Evolutionary conservation across 1,139 yeast genomes (phyloP), one percentile per base, ranked within the genome.

Genomic region (Lodderomyces parapsilosis): DNA sequence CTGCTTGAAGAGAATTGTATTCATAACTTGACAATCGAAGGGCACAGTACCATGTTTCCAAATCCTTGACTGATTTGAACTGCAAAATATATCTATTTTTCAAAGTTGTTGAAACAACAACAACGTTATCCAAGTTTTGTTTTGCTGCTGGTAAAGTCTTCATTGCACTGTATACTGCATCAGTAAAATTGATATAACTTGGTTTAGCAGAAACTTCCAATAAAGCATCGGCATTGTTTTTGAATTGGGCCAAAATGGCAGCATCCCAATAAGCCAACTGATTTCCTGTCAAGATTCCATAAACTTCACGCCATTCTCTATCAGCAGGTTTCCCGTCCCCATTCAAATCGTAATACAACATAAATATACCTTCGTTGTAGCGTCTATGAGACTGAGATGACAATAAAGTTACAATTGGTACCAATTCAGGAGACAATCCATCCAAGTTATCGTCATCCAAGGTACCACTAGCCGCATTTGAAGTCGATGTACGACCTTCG

Each of bases 191-290:
- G 57, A 93, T 78, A 63, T 91, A 93, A 43, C 82, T 80, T n/a
- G 98, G 97, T 57, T 85, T 86, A 10, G 83, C 64, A 38, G 82
- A 72, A 11, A 81, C 75, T 45, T 73, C 78, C 47, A 80, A 60
- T 43, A 80, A 62, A 18, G 74, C 76, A 22, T 73, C 78, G 2
- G 80, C 79, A 53, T 71, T 67, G 47, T 65, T 66, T 49, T 71
- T 70, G 55, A 70, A 76, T 45, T 71, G 75, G 23, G 87, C 86
- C 48, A 90, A 68, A 49, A 78, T 78, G 36, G 83, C 83, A 1
- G 96, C 95, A 62, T 89, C 91, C 97, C 97, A 91, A 51, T 88
- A 80, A 1, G 97, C 95, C 48, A 93, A 68, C 55, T 90, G 96
- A 47, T 90, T 87, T 13, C 99, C 99, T 7, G 89, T 81, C 38